phyloP scores from a whole-genome alignment of 441 rosid genomes.

The Corymbia citriodora region DNA sequence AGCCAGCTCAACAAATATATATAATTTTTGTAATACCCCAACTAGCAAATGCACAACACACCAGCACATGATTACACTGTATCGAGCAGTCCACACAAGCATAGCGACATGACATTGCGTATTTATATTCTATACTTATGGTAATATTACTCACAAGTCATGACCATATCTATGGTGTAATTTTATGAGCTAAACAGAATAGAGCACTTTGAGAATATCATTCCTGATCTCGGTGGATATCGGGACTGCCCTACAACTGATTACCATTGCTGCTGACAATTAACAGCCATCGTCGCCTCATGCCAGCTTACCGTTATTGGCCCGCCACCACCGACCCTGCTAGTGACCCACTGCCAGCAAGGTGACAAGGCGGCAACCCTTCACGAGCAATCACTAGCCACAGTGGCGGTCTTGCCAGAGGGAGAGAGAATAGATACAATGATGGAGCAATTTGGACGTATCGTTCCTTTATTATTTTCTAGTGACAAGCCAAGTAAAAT shows the following conservation, averaged over 20 bases:
- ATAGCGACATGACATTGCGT: not conserved
- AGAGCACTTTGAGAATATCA: too few species aligned
- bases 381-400: not conserved
- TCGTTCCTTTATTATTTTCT: not conserved
- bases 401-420: not conserved
- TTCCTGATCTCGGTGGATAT: too few species aligned
- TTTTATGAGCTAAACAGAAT: too few species aligned
- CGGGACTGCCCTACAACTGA: too few species aligned
- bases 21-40: not conserved
- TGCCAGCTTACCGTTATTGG: too few species aligned
- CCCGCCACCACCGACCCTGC: not conserved
- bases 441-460: not conserved
- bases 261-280: too few species aligned
- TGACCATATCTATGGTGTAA: too few species aligned
- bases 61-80: not conserved
- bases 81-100: not conserved
- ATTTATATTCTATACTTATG: too few species aligned
- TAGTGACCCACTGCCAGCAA: not conserved
- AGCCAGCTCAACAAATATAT: not conserved
- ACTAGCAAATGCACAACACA: not conserved
- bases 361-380: not conserved
- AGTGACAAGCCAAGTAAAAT: not conserved
- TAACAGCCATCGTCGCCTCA: too few species aligned
- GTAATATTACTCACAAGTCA: too few species aligned
- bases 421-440: not conserved